Evolutionary conservation across 148 eudicot species (phyloP).

Genomic region (Vaccinium vitisidaea): DNA sequence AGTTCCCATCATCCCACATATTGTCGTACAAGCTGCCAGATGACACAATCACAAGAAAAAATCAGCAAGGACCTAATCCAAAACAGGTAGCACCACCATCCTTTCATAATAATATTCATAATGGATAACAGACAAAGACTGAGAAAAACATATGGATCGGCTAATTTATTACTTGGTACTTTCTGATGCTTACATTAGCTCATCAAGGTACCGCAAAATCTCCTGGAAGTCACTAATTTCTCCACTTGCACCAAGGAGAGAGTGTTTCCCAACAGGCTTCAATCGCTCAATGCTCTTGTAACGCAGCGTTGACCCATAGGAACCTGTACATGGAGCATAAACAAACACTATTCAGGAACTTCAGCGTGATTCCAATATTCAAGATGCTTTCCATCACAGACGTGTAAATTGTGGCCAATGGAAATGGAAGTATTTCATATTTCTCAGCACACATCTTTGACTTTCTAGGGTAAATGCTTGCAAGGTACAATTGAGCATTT

Average conservation of each 20-base stretch:
- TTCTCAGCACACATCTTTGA: background rate
- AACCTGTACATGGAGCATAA: conserved; percentile 46
- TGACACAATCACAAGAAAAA: too few relatives aligned
- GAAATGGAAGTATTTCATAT: background rate
- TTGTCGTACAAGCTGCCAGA: conserved; percentile 63
- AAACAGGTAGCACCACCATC: background rate
- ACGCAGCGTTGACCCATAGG: conserved; percentile 92
- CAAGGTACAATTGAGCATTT: background rate
- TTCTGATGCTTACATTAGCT: conserved; percentile 59
- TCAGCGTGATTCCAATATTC: background rate
- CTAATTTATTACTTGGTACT: background rate
- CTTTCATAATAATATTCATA: background rate
- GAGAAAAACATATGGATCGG: background rate
- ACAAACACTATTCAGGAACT: background rate
- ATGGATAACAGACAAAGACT: background rate
- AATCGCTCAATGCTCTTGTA: conserved; percentile 89
- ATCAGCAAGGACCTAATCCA: background rate
- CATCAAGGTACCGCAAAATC: conserved; percentile 66
- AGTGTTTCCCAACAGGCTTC: conserved; percentile 87
- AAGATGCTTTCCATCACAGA: background rate
- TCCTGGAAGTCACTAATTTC: conserved; percentile 96
- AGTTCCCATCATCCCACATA: conserved; percentile 73
- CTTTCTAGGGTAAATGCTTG: background rate
- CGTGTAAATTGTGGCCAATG: background rate
- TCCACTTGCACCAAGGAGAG: conserved; percentile 93